A percentile compares a stretch with the other conserved stretches of the same genome.
phyloP scores from a whole-genome alignment of 2,329 filamentous ascomycete genomes.

The Daldinia sp. region DNA sequence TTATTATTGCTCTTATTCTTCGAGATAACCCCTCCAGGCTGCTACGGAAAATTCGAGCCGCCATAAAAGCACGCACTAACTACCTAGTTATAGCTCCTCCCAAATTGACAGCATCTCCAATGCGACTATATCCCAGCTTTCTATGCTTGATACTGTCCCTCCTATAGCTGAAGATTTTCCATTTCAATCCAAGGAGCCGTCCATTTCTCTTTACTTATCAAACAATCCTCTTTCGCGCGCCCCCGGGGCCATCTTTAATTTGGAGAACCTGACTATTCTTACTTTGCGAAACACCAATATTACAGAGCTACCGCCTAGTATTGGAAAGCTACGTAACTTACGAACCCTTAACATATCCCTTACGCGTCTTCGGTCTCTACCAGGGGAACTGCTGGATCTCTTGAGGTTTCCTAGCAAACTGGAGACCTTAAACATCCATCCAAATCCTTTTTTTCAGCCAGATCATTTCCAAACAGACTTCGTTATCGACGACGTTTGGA shows the following conservation, averaged over 20 bases:
- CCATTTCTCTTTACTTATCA: conserved; percentile 68
- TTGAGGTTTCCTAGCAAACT: conserved; percentile 57
- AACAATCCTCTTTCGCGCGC: conserved; percentile 65
- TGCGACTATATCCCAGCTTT: conserved; percentile 64
- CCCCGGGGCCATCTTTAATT: conserved; percentile 67
- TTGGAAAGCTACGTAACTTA: conserved; percentile 66
- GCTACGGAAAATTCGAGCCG: background rate
- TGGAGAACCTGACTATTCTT: conserved; percentile 69
- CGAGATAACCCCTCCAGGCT: no score
- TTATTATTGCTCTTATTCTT: no score
- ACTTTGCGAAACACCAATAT: conserved; percentile 72
- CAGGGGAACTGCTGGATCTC: conserved; percentile 68
- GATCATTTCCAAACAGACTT: conserved; percentile 22
- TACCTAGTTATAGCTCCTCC: conserved; percentile 48
- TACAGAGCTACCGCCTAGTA: conserved; percentile 65
- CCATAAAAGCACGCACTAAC: background rate
- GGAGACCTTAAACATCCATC: conserved; percentile 63
- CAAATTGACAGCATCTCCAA: conserved; percentile 63
- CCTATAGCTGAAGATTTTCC: conserved; percentile 63
- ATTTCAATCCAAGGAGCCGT: conserved; percentile 66
- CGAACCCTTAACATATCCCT: conserved; percentile 71
- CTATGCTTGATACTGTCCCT: conserved; percentile 62
- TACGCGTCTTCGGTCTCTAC: conserved; percentile 68
- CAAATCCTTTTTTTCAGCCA: conserved; percentile 68
- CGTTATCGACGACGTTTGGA: conserved; percentile 4